Evolutionary conservation across 208 protist genomes (phyloP), one percentile per base, ranked within the genome.

Genomic region (Herpetomonas samuelpessoai): DNA sequence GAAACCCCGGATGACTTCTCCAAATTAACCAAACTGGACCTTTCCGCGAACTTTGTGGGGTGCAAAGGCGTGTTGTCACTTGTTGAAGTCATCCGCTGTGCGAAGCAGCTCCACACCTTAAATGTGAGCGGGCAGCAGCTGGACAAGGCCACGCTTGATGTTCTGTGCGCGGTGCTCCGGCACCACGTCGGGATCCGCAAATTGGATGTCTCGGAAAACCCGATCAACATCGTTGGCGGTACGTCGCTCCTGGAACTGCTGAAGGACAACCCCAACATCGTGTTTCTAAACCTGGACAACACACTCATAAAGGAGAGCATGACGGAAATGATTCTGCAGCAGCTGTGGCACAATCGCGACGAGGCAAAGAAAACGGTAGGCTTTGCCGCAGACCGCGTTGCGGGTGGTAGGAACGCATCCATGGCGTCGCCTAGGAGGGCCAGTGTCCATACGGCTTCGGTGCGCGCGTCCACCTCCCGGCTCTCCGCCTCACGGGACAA

Each of bases 11-110:
- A 88, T 46, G 79, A 91, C 22, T 91, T 91, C 48, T 14, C 77
- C 6, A 62, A 58, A 16, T 49, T 90, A 2, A 76, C 53, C 1
- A 46, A 69, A 16, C 65, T 97, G 24, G 91, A 97, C 46, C 41
- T 97, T 3, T 90, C 83, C 1, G 83, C 76, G 21, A 97, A 97
- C 71, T 95, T 93, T 63, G 19, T 97, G 0, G 91, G 88, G 21
- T 78, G 76, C 25, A 89, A 86, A 52, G 88, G 88, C 1, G 52
- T 97, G 10, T 56, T 91, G 12, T 76, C 88, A 2, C 59, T 97
- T 6, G 47, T 92, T 22, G 88, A 95, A 19, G 79, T 95, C 21
- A 68, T 97, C 7, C 70, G 76, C 21, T 72, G 79, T 27, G 80
- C 71, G 21, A 71, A n/a, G 35, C 45, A 73, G 25, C 57, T 96